These are phyloP conservation scores for Ogataea nitratoaversa DNA, from an alignment of 805 yeast genomes.

Conservation along the genomic window DNA sequence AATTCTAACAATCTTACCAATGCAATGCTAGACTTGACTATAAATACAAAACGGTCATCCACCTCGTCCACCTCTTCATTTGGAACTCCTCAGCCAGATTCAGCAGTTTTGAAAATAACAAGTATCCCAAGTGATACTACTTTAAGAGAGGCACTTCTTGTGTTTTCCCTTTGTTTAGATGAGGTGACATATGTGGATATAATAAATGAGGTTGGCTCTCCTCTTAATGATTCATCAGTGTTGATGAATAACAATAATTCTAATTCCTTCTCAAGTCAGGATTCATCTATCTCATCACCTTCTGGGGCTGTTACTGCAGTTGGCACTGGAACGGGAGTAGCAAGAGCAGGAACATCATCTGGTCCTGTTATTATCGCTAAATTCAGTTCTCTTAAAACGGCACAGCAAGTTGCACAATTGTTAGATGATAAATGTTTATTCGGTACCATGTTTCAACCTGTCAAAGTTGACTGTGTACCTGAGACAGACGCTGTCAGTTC, in stretches of 20 bases:
- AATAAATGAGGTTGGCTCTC: conserved; percentile 27
- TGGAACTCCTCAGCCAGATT: conserved; percentile 5
- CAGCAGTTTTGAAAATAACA: conserved; percentile 36
- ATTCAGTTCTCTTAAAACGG: conserved; percentile 41
- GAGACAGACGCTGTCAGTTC: conserved; percentile 9
- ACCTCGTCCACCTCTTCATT: conserved; percentile 9
- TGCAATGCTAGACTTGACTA: conserved; percentile 13
- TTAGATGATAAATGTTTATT: conserved; percentile 42
- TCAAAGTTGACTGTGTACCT: conserved; percentile 36
- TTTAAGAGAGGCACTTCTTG: conserved; percentile 59
- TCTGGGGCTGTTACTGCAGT: neutral
- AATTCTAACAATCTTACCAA: conserved; percentile 3
- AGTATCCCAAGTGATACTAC: conserved; percentile 64
- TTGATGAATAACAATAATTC: conserved; percentile 10
- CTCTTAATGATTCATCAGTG: conserved; percentile 13
- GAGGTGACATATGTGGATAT: conserved; percentile 40
- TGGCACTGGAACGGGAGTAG: no score
- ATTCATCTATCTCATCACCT: conserved; percentile 12
- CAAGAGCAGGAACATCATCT: no score
- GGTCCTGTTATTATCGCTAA: conserved; percentile 39
- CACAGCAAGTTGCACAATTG: conserved; percentile 38
- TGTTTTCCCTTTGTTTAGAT: conserved; percentile 68
- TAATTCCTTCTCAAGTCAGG: conserved; percentile 15
- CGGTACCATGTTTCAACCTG: conserved; percentile 44
- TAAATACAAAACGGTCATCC: conserved; percentile 6